Evolutionary conservation across 768 basidiomycete genomes (phyloP).

Genomic region (Tricholoma matsutake): DNA sequence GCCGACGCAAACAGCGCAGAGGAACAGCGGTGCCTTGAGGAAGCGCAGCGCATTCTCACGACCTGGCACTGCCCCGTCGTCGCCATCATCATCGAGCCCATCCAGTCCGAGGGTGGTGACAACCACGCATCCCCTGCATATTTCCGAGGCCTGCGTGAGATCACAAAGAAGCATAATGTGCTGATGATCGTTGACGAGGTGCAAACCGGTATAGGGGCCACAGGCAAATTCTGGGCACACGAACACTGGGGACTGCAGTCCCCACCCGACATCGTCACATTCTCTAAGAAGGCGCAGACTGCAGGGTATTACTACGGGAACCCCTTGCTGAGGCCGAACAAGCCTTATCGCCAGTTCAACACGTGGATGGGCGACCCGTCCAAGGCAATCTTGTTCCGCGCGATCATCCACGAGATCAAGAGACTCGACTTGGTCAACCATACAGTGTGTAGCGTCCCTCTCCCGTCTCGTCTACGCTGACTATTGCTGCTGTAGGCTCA

Average conservation of each 20-base stretch:
- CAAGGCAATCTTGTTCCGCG: background rate
- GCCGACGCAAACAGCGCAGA: background rate
- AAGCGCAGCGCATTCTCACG: background rate
- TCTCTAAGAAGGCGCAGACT: conserved; percentile 2
- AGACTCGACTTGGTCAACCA: conserved; percentile 1
- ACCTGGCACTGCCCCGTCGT: background rate
- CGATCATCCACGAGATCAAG: background rate
- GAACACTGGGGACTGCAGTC: background rate
- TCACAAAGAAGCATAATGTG: conserved; percentile 88
- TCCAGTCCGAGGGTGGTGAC: conserved; percentile 95
- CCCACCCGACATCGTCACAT: background rate
- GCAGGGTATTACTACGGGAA: background rate
- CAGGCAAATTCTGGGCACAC: conserved; percentile 50
- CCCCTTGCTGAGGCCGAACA: background rate
- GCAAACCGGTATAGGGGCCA: conserved; percentile 87
- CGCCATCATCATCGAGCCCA: conserved; percentile 91
- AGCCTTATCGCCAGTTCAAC: background rate
- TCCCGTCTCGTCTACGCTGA: background rate
- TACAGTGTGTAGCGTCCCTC: background rate
- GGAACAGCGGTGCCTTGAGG: background rate
- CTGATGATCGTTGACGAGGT: conserved; percentile 85
- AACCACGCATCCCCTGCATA: conserved; percentile 82
- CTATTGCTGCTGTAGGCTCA: background rate
- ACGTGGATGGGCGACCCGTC: background rate
- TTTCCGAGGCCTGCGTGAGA: conserved; percentile 70